phyloP scores from a whole-genome alignment of 2,329 filamentous ascomycete genomes.

The Cercospora zeae-maydis region DNA sequence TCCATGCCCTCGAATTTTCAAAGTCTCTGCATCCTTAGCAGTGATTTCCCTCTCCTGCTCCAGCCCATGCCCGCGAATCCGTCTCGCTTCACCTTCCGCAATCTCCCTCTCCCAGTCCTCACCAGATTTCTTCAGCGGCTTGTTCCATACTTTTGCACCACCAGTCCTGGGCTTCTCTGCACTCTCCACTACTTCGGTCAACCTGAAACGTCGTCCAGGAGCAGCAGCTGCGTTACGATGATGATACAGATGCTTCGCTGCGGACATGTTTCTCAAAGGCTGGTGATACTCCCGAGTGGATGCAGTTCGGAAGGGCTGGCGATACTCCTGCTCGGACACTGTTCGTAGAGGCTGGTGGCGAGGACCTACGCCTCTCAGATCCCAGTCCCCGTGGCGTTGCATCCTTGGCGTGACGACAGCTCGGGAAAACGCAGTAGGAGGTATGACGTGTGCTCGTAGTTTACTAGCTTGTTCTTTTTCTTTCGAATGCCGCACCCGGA shows the following conservation, averaged over 20 bases:
- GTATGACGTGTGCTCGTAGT: neutral
- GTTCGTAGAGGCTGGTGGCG: neutral
- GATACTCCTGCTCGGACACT: neutral
- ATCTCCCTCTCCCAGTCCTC: neutral
- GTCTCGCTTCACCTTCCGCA: neutral
- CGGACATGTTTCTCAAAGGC: too few relatives aligned
- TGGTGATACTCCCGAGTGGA: too few relatives aligned
- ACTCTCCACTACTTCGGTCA: neutral
- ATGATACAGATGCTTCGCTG: too few relatives aligned
- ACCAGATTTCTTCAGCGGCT: neutral
- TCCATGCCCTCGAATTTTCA: neutral
- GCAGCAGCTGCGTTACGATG: neutral
- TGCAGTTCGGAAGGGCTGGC: too few relatives aligned
- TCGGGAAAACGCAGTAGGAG: neutral
- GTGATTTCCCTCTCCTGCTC: neutral
- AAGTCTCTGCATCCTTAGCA: neutral
- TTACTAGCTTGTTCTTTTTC: neutral
- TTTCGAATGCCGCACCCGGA: neutral
- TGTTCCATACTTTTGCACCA: neutral
- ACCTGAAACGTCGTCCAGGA: neutral
- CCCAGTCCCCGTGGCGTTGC: neutral
- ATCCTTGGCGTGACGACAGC: neutral
- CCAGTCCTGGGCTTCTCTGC: neutral
- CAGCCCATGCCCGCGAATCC: neutral
- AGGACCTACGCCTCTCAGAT: neutral